Percentiles rank a stretch among this genome's conserved stretches.
phyloP scores from a whole-genome alignment of 306 rosid genomes.

The Rosa chinensis region DNA sequence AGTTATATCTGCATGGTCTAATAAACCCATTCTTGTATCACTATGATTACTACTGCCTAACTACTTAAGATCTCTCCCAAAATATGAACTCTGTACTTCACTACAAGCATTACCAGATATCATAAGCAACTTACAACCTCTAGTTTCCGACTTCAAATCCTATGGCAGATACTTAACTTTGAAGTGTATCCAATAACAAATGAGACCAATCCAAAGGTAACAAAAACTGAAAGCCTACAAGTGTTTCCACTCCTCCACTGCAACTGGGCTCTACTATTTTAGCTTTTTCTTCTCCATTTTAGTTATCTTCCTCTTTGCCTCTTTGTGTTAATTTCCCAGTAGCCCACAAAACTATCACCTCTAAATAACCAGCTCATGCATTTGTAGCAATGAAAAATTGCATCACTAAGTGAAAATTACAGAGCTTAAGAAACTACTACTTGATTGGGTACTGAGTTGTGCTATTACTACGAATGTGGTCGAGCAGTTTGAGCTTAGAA shows the following conservation, averaged over 20 bases:
- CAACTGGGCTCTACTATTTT: neutral
- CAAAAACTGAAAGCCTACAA: neutral
- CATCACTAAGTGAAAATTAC: neutral
- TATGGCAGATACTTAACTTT: neutral
- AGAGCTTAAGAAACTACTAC: neutral
- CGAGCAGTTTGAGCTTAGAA: neutral
- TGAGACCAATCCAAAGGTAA: neutral
- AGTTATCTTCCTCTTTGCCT: neutral
- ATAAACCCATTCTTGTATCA: neutral
- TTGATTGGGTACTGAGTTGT: neutral
- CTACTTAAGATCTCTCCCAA: neutral
- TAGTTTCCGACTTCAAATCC: neutral
- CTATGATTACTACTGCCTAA: neutral
- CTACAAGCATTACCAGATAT: neutral
- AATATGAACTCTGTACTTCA: too few species aligned
- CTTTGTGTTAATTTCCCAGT: neutral
- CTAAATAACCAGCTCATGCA: slow-evolving; percentile 1
- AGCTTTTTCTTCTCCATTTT: neutral
- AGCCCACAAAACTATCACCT: neutral
- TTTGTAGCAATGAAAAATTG: neutral
- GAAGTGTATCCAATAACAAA: neutral
- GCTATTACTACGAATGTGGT: neutral
- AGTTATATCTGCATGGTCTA: neutral
- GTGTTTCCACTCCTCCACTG: neutral
- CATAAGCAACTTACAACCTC: neutral